phyloP scores from a whole-genome alignment of 345 rosid genomes.

The Kernera saxatilis region DNA sequence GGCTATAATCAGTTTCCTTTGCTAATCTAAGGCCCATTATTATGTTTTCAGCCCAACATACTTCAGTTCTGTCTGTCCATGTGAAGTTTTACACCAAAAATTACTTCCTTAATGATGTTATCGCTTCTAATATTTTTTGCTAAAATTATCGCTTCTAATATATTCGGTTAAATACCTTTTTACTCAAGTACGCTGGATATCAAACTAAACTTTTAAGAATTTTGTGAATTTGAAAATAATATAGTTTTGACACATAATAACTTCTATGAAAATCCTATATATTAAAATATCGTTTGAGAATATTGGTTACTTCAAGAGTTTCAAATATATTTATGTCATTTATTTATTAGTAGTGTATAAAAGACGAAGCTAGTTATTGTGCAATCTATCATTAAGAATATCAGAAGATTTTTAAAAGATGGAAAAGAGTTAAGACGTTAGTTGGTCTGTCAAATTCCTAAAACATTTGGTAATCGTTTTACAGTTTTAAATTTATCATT shows the following conservation, averaged over 20 bases:
- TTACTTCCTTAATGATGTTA: neutral
- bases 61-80: neutral
- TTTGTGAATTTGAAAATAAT: neutral
- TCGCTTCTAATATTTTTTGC: neutral
- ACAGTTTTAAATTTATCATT: neutral
- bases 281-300: neutral
- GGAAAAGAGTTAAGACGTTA: conserved; percentile 1
- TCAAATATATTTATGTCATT: neutral
- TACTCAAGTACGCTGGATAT: neutral
- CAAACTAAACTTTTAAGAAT: neutral
- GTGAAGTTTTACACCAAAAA: neutral
- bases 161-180: neutral
- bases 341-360: neutral
- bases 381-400: neutral
- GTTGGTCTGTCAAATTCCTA: conserved; percentile 17
- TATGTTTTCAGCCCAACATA: conserved; percentile 4
- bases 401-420: neutral
- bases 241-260: neutral
- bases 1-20: neutral
- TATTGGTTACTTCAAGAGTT: neutral
- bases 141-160: neutral
- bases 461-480: neutral
- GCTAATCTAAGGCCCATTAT: neutral
- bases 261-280: neutral
- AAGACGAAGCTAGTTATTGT: neutral